phyloP scores from a whole-genome alignment of 2,329 filamentous ascomycete species.

The Intubia oerlemansii region DNA sequence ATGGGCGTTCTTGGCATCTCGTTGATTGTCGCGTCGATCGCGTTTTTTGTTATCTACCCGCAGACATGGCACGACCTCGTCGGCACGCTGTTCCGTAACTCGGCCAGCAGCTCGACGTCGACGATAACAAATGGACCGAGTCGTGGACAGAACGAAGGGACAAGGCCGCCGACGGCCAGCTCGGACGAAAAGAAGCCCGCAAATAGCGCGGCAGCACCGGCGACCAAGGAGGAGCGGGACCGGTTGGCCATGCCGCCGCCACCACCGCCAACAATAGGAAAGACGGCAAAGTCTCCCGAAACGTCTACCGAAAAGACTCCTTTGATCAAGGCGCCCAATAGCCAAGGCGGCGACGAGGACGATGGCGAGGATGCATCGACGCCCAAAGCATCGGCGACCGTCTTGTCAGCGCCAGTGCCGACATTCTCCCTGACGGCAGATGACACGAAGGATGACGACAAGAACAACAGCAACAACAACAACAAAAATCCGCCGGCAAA shows the following conservation, averaged over 20 bases:
- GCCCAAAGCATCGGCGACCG: conserved; percentile 22
- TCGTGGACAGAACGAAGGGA: too few relatives aligned
- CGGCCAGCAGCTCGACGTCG: too few relatives aligned
- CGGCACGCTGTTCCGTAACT: too few relatives aligned
- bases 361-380: conserved; percentile 23
- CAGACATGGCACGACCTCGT: conserved; percentile 22
- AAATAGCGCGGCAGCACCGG: too few relatives aligned
- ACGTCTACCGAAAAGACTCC: too few relatives aligned
- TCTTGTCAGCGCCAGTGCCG: conserved; percentile 15
- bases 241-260: conserved; percentile 5
- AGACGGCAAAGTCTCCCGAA: too few relatives aligned
- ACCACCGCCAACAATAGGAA: conserved; percentile 4
- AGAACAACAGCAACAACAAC: conserved; percentile 8
- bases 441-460: conserved; percentile 6
- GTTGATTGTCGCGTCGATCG: conserved; percentile 37
- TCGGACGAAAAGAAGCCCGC: too few relatives aligned
- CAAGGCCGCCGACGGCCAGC: too few relatives aligned
- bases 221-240: neutral
- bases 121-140: too few relatives aligned
- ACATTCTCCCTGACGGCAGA: conserved; percentile 21
- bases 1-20: conserved; percentile 40
- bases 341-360: conserved; percentile 4
- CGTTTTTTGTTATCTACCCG: conserved; percentile 32
- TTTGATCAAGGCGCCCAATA: neutral
- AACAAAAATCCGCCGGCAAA: conserved; percentile 12